Conservation (phyloP, 352 stramenopile genomes). For the Phytophthora brassicae region DNA sequence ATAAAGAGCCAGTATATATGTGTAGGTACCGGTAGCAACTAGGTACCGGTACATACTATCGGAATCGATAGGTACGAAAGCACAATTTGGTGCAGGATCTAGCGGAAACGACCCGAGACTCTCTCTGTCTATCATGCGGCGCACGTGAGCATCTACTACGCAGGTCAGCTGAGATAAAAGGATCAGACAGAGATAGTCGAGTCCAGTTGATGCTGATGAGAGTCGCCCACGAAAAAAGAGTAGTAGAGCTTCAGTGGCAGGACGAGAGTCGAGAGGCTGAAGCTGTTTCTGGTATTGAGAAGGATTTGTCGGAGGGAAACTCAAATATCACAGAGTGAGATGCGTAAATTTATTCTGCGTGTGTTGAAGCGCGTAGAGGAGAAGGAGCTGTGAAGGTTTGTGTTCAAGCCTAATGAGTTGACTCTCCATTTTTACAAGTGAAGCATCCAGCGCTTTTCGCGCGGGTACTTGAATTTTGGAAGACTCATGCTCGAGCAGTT, state of each 20-base stretch:
- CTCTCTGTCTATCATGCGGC: no score
- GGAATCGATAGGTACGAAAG: no score
- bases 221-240: background rate
- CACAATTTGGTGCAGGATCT: no score
- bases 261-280: background rate
- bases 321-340: background rate
- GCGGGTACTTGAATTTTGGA: slow-evolving; percentile 27
- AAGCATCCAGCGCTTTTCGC: slow-evolving; percentile 9
- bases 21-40: no score
- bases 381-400: slow-evolving; percentile 26
- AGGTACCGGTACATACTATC: no score
- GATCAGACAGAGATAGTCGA: no score
- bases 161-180: no score
- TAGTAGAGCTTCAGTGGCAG: background rate
- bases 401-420: slow-evolving; percentile 22
- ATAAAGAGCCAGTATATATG: no score
- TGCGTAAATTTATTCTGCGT: slow-evolving; percentile 10
- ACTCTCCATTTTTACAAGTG: slow-evolving; percentile 20
- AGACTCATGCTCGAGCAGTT: slow-evolving; percentile 23
- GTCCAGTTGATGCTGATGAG: no score
- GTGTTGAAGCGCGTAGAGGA: slow-evolving; percentile 25
- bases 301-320: background rate
- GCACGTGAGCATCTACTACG: no score
- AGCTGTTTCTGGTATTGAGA: background rate
- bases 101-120: no score